A percentile compares a stretch with the other conserved stretches of the same genome.
phyloP scores from a whole-genome alignment of 2,329 filamentous ascomycete species.

The Pestalotiopsis sp. region DNA sequence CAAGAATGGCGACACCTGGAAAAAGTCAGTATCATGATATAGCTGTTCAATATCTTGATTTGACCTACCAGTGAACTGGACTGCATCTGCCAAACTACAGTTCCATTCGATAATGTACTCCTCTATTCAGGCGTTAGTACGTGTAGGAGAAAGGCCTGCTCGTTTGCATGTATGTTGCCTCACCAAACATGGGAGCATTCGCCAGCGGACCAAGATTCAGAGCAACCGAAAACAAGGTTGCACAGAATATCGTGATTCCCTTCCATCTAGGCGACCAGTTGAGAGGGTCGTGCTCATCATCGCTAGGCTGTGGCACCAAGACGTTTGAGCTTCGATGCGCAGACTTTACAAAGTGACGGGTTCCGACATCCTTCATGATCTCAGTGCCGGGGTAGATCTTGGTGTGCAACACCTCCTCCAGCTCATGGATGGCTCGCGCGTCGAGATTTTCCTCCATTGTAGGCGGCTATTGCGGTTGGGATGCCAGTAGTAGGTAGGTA shows the following conservation, averaged over 20 bases:
- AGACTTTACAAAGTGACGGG: slow-evolving; percentile 66
- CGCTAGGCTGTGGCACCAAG: slow-evolving; percentile 49
- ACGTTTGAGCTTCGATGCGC: slow-evolving; percentile 43
- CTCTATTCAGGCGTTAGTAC: slow-evolving; percentile 40
- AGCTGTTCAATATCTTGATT: too few species aligned
- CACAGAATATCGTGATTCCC: slow-evolving; percentile 33
- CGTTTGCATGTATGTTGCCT: neutral
- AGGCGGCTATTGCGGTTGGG: neutral
- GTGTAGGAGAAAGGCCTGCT: too few species aligned
- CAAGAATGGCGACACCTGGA: slow-evolving; percentile 45
- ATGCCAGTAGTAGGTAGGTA: neutral
- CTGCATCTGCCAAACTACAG: slow-evolving; percentile 52
- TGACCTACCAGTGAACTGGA: slow-evolving; percentile 43
- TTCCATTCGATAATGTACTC: slow-evolving; percentile 59
- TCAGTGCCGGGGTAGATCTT: slow-evolving; percentile 39
- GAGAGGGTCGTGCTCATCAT: slow-evolving; percentile 51
- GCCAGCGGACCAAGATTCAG: slow-evolving; percentile 45
- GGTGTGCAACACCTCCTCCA: slow-evolving; percentile 29
- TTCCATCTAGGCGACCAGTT: slow-evolving; percentile 54
- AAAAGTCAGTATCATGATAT: neutral
- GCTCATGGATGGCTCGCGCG: slow-evolving; percentile 18
- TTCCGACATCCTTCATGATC: slow-evolving; percentile 55
- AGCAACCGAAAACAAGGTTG: slow-evolving; percentile 42
- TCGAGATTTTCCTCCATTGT: slow-evolving; percentile 28
- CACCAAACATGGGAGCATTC: slow-evolving; percentile 56